These are phyloP conservation scores for Byssoonygena ceratinophila DNA, from an alignment of 2,329 filamentous ascomycete genomes.

Conservation along the genomic window DNA sequence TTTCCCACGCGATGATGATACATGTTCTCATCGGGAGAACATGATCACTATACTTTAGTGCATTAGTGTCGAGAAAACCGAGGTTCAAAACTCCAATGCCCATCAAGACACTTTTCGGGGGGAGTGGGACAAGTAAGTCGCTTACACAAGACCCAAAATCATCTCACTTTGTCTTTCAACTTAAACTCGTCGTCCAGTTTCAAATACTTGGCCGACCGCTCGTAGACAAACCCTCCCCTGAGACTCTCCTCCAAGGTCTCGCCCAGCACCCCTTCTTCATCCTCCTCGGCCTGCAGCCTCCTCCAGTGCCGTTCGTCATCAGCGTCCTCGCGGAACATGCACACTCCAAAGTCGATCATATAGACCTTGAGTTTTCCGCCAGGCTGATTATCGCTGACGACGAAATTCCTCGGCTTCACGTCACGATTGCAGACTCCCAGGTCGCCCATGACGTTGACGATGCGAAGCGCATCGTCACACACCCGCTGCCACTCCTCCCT, in stretches of 20 bases:
- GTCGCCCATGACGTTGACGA: slow-evolving; percentile 16
- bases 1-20: no score
- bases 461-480: slow-evolving; percentile 19
- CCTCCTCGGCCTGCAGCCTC: slow-evolving; percentile 14
- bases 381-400: slow-evolving; percentile 7
- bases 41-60: no score
- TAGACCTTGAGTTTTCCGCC: slow-evolving; percentile 10
- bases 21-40: no score
- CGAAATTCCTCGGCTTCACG: slow-evolving; percentile 18
- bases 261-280: slow-evolving; percentile 19
- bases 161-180: background rate
- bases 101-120: no score
- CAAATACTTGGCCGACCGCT: slow-evolving; percentile 13
- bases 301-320: slow-evolving; percentile 14
- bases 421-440: slow-evolving; percentile 18
- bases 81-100: no score
- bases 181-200: slow-evolving; percentile 9
- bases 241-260: slow-evolving; percentile 15
- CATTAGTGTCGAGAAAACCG: no score
- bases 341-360: slow-evolving; percentile 17
- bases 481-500: slow-evolving; percentile 17
- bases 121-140: no score
- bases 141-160: no score
- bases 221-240: slow-evolving; percentile 17
- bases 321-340: slow-evolving; percentile 15